Conservation (phyloP, 2,329 filamentous ascomycete species). For the Volutella citrinella region DNA sequence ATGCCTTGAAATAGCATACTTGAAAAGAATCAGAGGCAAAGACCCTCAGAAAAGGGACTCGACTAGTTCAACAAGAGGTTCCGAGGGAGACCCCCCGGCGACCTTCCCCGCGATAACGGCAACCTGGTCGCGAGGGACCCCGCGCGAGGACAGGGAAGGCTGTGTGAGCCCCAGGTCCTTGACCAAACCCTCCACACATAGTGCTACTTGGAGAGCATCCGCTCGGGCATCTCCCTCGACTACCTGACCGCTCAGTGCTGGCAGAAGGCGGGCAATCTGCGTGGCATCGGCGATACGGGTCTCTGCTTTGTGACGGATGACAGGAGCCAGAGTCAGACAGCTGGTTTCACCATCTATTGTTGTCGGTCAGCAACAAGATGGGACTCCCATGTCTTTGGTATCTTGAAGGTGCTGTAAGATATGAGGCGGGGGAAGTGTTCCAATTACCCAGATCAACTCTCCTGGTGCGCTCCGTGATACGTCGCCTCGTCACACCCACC, state of each 20-base stretch:
- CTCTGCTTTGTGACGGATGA: constrained; percentile 10
- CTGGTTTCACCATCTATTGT: constrained; percentile 19
- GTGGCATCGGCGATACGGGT: constrained; percentile 4
- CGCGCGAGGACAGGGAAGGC: constrained; percentile 8
- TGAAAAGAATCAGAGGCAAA: too few species aligned
- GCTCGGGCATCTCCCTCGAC: constrained; percentile 1
- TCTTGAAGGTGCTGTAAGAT: too few species aligned
- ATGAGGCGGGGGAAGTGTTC: too few species aligned
- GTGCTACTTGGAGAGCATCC: constrained; percentile 15
- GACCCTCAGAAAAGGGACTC: constrained; percentile 8
- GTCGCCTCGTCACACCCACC: constrained; percentile 11
- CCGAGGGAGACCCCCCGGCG: not conserved
- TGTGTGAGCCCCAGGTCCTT: constrained; percentile 10
- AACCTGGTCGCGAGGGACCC: constrained; percentile 8
- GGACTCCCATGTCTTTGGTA: too few species aligned
- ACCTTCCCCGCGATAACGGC: constrained; percentile 10
- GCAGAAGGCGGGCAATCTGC: constrained; percentile 16
- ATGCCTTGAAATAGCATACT: too few species aligned
- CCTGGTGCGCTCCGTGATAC: too few species aligned
- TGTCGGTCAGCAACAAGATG: constrained; percentile 17
- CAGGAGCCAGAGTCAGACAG: constrained; percentile 14
- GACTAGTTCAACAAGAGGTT: constrained; percentile 11
- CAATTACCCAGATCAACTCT: too few species aligned
- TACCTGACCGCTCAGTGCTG: constrained; percentile 8
- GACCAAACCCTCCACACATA: constrained; percentile 9